Evolutionary conservation across 2,329 filamentous ascomycete species (phyloP), one percentile per base, ranked within the genome.

Genomic region (Alternaria solani): DNA sequence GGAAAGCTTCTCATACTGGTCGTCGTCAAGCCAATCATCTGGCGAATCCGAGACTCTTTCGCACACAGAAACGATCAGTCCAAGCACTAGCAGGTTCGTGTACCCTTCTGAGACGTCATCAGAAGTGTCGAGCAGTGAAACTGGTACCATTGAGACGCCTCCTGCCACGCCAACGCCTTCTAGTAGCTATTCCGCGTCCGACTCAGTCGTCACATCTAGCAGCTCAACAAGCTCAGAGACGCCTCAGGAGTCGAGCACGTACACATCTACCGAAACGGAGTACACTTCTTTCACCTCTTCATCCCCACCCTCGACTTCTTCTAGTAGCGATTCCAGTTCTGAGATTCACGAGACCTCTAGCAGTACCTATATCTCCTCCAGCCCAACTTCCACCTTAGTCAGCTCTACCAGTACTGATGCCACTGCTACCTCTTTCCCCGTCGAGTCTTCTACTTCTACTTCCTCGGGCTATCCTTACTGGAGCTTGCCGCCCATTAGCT

Each of bases 371-470:
- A 43, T 16, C 25, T 28, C 56, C n/a, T 26, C 51, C 20, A 47
- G 42, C 43, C 12, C 55, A 25, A 26, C 36, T 18, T 14, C 26
- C 2, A 23, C 20, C 14, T 0, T 25, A 39, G 30, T 32, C 25
- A 34, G 32, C 42, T 43, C 42, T 38, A 54, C 59, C 28, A 61
- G 20, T 30, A 62, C 62, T 9, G 59, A 60, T 18, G 61, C 57
- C 14, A 61, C 57, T 18, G 43, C 42, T 18, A 38, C 52, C 12
- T 55, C 52, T 20, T 57, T 51, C 43, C 48, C 46, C 7, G 51
- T 51, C 6, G 52, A 43, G 16, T 48, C 57, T 7, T 55, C 52
- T 4, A 55, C 42, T 20, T 39, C 23, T 39, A 7, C 46, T 11
- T 44, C 51, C 7, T 36, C 41, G 6, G 41, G 42, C 14, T 55